Evolutionary conservation across 2,329 filamentous ascomycete genomes (phyloP).

Genomic region (Neodidymelliopsis sp.): DNA sequence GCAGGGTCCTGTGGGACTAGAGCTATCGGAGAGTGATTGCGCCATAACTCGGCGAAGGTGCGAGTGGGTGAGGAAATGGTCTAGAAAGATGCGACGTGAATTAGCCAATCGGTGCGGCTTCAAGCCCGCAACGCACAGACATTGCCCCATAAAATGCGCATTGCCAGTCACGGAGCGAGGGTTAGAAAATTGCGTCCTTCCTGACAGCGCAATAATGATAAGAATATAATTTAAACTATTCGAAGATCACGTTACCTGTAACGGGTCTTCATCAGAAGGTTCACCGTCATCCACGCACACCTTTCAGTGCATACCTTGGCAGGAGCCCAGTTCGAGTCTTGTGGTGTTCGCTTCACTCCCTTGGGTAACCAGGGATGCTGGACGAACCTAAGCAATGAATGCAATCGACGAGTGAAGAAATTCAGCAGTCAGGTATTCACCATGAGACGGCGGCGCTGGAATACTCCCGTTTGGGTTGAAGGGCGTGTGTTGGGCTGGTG

Average conservation of each 20-base stretch:
- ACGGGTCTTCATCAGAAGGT: constrained; percentile 47
- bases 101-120: no score
- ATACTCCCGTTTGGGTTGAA: constrained; percentile 49
- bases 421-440: constrained; percentile 53
- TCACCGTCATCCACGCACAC: constrained; percentile 41
- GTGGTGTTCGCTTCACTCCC: constrained; percentile 51
- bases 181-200: no score
- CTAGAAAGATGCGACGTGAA: no score
- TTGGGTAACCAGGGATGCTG: constrained; percentile 52
- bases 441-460: constrained; percentile 52
- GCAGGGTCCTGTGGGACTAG: constrained; percentile 6
- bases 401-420: constrained; percentile 53
- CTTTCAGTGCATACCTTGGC: constrained; percentile 41
- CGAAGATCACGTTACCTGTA: constrained; percentile 37
- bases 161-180: no score
- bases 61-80: neutral
- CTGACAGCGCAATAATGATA: no score
- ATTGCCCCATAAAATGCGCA: no score
- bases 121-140: no score
- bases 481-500: constrained; percentile 44
- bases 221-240: constrained; percentile 15
- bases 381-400: constrained; percentile 53
- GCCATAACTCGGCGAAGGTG: constrained; percentile 3
- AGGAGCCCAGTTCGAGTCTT: constrained; percentile 54
- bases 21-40: constrained; percentile 6